phyloP scores from a whole-genome alignment of 148 eudicot species.

The Vaccinium darrowii region DNA sequence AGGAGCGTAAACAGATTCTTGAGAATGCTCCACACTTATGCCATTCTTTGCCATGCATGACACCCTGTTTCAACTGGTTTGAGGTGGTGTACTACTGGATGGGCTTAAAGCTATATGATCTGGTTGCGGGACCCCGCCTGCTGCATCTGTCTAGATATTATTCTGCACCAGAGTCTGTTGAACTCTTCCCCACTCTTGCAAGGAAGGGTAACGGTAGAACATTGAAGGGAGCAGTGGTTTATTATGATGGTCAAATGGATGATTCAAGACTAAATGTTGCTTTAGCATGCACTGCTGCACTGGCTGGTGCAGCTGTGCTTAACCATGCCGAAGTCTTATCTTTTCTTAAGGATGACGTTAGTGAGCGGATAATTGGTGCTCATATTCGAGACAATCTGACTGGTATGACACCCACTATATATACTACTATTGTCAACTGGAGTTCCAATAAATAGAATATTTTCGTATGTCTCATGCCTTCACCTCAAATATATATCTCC shows the following conservation, averaged over 20 bases:
- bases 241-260: constrained; percentile 97
- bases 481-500: background rate
- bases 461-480: background rate
- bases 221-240: constrained; percentile 91
- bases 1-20: constrained; percentile 88
- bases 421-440: background rate
- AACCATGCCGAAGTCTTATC: constrained; percentile 91
- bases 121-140: constrained; percentile 73
- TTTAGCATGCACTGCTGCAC: constrained; percentile 91
- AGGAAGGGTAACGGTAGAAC: constrained; percentile 60
- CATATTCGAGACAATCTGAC: constrained; percentile 70
- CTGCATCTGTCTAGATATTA: constrained; percentile 89
- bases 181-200: constrained; percentile 88
- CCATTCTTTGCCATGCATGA: constrained; percentile 94
- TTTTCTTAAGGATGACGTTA: constrained; percentile 64
- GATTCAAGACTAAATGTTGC: constrained; percentile 92
- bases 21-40: constrained; percentile 98
- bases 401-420: constrained; percentile 37
- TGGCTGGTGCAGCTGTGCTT: constrained; percentile 88
- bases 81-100: constrained; percentile 90
- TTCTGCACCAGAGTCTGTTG: constrained; percentile 81
- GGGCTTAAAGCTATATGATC: constrained; percentile 89
- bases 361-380: constrained; percentile 74
- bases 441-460: background rate
- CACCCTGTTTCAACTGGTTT: constrained; percentile 94